Conservation (phyloP, 2,329 filamentous ascomycete species). For the Cladosporium oxysporum region DNA sequence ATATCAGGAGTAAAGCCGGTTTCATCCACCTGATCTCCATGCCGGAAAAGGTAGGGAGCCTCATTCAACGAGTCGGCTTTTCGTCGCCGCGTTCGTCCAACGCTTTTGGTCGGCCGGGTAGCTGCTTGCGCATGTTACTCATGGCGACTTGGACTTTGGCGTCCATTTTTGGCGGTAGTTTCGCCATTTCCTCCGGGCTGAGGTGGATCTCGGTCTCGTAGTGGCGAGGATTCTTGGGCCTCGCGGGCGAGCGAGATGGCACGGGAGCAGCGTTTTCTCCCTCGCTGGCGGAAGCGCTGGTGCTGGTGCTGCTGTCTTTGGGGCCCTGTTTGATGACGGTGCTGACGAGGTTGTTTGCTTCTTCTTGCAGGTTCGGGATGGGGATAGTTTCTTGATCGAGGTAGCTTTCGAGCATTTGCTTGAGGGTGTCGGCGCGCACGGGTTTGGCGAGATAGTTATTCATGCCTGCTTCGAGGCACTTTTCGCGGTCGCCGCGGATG, state of each 20-base stretch:
- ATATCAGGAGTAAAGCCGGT: too few relatives aligned
- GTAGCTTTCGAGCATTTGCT: constrained; percentile 75
- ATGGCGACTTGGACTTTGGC: constrained; percentile 11
- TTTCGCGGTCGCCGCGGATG: constrained; percentile 91
- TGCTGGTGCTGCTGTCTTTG: background rate
- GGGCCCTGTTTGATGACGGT: constrained; percentile 11
- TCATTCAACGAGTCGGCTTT: background rate
- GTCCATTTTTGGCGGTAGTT: constrained; percentile 20
- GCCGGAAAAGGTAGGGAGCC: too few relatives aligned
- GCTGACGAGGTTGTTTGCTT: constrained; percentile 47
- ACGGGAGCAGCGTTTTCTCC: background rate
- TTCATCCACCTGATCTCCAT: too few relatives aligned
- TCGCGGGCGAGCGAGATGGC: constrained; percentile 14
- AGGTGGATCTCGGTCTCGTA: constrained; percentile 32
- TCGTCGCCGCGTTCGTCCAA: background rate
- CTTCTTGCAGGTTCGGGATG: constrained; percentile 48
- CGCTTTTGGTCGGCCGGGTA: background rate
- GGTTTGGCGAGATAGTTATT: constrained; percentile 97
- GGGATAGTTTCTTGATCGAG: constrained; percentile 52
- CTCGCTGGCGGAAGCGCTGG: background rate
- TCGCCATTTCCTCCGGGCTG: constrained; percentile 33
- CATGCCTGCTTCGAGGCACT: constrained; percentile 94
- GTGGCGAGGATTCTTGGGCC: constrained; percentile 25
- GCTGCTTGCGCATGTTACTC: constrained; percentile 15
- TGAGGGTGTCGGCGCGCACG: constrained; percentile 83